A percentile compares a stretch with the other conserved stretches of the same genome.
Evolutionary conservation across 768 basidiomycete genomes (phyloP).

Genomic region (Pleurotus pulmonarius): DNA sequence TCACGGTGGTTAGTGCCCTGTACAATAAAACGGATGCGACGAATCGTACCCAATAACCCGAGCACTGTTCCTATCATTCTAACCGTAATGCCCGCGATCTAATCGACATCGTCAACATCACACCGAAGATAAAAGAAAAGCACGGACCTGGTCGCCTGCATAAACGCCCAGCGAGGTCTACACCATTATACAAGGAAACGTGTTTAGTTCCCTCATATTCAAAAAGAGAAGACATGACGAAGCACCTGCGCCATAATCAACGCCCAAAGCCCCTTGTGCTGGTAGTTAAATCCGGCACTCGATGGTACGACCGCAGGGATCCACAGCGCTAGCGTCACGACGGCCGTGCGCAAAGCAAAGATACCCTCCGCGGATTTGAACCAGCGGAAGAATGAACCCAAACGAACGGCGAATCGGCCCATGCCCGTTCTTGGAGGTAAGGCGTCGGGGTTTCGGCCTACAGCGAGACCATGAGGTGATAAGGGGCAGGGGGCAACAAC

Average conservation of each 20-base stretch:
- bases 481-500: not conserved
- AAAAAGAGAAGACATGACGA: too few relatives aligned
- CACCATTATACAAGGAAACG: not conserved
- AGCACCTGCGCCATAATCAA: conserved; percentile 51
- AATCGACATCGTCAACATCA: too few relatives aligned
- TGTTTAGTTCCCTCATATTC: too few relatives aligned
- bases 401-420: conserved; percentile 25
- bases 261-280: conserved; percentile 47
- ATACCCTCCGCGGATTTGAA: conserved; percentile 38
- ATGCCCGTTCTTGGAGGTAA: conserved; percentile 32
- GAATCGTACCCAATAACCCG: too few relatives aligned
- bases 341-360: conserved; percentile 48
- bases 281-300: conserved; percentile 42
- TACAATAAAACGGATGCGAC: too few relatives aligned
- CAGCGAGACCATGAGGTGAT: too few relatives aligned
- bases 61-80: too few relatives aligned
- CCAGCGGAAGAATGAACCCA: conserved; percentile 32
- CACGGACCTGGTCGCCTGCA: too few relatives aligned
- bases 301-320: conserved; percentile 38
- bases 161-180: conserved; percentile 19
- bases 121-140: too few relatives aligned
- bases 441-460: conserved; percentile 39
- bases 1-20: not conserved
- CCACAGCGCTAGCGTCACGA: conserved; percentile 49
- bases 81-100: too few relatives aligned